Conservation (phyloP, 768 basidiomycete species). For the Gyrodon lividus region DNA sequence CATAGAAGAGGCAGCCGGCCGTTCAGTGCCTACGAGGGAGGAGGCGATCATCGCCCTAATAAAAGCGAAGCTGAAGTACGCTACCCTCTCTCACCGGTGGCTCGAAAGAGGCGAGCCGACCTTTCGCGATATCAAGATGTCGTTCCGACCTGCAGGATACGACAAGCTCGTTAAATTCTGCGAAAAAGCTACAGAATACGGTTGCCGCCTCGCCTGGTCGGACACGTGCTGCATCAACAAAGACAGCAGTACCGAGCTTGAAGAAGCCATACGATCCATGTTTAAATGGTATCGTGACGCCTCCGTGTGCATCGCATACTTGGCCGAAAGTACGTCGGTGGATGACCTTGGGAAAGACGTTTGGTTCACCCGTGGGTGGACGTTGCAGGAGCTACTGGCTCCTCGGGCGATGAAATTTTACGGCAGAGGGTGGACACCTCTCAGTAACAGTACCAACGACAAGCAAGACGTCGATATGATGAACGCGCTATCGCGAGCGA, state of each 20-base stretch:
- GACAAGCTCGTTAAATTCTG: conserved; percentile 26
- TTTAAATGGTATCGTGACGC: conserved; percentile 11
- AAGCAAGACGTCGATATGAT: conserved; percentile 25
- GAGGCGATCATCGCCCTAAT: conserved; percentile 26
- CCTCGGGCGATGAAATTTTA: conserved; percentile 33
- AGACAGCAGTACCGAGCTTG: conserved; percentile 34
- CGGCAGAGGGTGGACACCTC: conserved; percentile 23
- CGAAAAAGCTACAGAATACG: conserved; percentile 27
- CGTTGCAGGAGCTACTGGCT: conserved; percentile 29
- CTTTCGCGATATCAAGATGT: conserved; percentile 31
- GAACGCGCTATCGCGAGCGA: conserved; percentile 23
- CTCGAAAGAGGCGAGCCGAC: conserved; percentile 30
- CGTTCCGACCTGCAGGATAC: conserved; percentile 28
- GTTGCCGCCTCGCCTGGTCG: conserved; percentile 31
- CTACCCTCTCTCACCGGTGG: conserved; percentile 31
- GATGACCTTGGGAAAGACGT: conserved; percentile 7
- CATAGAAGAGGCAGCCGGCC: conserved; percentile 18
- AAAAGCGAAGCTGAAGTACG: conserved; percentile 25
- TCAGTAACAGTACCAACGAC: conserved; percentile 27
- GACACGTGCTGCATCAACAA: conserved; percentile 37
- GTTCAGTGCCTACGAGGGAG: conserved; percentile 26
- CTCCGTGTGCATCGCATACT: conserved; percentile 7
- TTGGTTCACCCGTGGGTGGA: conserved; percentile 28
- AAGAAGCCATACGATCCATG: conserved; percentile 23
- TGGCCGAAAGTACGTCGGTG: conserved; percentile 4